Evolutionary conservation across 2,329 filamentous ascomycete species (phyloP), one percentile per base, ranked within the genome.

Genomic region (Teratosphaeria viscida): DNA sequence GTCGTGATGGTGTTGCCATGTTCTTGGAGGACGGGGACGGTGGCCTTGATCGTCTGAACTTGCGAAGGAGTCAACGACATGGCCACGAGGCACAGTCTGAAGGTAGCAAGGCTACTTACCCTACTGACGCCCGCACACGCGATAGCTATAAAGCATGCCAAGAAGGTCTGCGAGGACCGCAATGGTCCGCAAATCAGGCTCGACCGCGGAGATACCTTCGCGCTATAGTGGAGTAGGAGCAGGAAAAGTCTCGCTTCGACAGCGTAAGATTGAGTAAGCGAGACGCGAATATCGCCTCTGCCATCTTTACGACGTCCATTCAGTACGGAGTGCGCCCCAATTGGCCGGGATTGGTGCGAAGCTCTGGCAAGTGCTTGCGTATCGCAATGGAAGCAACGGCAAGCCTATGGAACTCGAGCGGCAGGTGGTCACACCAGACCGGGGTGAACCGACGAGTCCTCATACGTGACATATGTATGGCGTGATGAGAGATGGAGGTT

Each of bases 1-100:
- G 79, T 79, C 5, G 87, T 86, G 71, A 91, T 88, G 62, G 79
- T 78, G 63, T 81, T 79, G 69, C 88, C 88, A 69, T 90, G 83
- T 62, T 85, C 78, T 26, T 80, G 80, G 2, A 91, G 79, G 37
- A 86, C 80, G 2, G 88, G 88, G 61, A 89, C 82, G 5, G 88
- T 90, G 57, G 84, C 79, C 72, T 85, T 86, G 73, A 91, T 84
- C 68, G 87, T 80, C 57, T 80, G 75, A 60, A 82, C 78, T 75
- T 91, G 86, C 55, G 43, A 49, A 49, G 43, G 2, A 2, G 43
- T 49, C 19, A 49, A n/a, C 43, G 43, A 23, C 43, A 49, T 49
- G 16, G 43, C 43, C 16, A 32, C 37, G 37, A n/a, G 12, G 1
- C 5, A 43, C 4, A 2, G 5, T 43, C 37, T 12, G 11, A n/a